Percentiles rank a stretch among this genome's conserved stretches.
Evolutionary conservation across 139 green algal genomes (phyloP).

Genomic region (Coelastrella sp.): DNA sequence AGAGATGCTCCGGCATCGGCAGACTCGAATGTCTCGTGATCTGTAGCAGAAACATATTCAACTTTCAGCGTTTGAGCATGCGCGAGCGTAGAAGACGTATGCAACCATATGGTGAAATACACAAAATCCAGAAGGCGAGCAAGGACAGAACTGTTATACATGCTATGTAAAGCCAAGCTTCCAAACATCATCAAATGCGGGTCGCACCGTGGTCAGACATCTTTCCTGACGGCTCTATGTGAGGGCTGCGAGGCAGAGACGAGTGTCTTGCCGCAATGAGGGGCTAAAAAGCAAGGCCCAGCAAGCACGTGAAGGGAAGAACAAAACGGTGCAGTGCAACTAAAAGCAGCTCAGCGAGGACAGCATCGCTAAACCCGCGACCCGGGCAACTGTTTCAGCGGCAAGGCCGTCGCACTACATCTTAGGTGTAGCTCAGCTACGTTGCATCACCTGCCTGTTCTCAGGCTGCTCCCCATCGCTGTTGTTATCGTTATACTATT

Average conservation of each 20-base stretch:
- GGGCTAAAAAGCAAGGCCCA: not conserved
- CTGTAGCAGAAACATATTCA: constrained; percentile 1
- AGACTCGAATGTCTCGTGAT: constrained; percentile 51
- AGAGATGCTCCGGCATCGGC: constrained; percentile 87
- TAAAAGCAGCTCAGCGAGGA: not conserved
- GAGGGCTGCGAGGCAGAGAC: not conserved
- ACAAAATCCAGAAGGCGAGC: no score
- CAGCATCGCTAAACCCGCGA: not conserved
- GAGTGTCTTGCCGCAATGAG: not conserved
- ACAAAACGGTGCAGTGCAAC: not conserved
- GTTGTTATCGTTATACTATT: no score
- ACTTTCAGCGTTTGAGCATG: no score
- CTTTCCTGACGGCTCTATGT: not conserved
- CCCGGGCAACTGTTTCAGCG: not conserved
- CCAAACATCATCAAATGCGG: no score
- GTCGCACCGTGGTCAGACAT: constrained; percentile 11
- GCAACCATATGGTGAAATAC: no score
- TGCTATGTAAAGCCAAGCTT: not conserved
- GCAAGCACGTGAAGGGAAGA: not conserved
- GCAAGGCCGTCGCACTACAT: no score
- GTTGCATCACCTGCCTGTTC: no score
- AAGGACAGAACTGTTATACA: no score
- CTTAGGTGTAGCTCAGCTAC: no score
- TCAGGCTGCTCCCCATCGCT: no score
- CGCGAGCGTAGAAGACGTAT: no score